Conservation (phyloP, 306 rosid species). For the Mimosa bimucronata region DNA sequence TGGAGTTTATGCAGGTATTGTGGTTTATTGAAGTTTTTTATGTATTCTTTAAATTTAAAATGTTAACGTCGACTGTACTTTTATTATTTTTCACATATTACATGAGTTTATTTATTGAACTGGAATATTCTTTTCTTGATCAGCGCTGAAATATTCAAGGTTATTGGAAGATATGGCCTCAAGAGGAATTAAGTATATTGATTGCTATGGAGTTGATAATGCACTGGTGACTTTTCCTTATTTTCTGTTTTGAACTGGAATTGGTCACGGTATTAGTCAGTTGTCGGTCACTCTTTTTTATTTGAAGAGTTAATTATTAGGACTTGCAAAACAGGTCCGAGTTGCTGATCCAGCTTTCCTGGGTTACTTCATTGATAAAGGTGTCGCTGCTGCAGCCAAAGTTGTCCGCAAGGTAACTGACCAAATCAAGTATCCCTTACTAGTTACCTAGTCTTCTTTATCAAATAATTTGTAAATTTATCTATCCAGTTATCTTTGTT, state of each 20-base stretch:
- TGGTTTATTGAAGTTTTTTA: slow-evolving; percentile 10
- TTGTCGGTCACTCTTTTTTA: slow-evolving; percentile 20
- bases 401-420: slow-evolving; percentile 92
- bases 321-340: slow-evolving; percentile 77
- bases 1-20: slow-evolving; percentile 88
- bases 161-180: slow-evolving; percentile 93
- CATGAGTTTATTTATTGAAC: slow-evolving; percentile 6
- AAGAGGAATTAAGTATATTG: slow-evolving; percentile 86
- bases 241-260: slow-evolving; percentile 32
- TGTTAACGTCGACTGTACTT: slow-evolving; percentile 29
- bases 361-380: slow-evolving; percentile 96
- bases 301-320: slow-evolving; percentile 41
- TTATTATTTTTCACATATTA: slow-evolving; percentile 21
- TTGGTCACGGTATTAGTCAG: slow-evolving; percentile 21
- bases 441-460: slow-evolving; percentile 2
- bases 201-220: slow-evolving; percentile 98
- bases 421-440: slow-evolving; percentile 24
- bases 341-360: slow-evolving; percentile 95
- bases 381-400: slow-evolving; percentile 93
- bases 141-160: slow-evolving; percentile 79
- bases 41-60: slow-evolving; percentile 23
- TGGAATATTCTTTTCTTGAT: slow-evolving; percentile 28
- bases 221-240: slow-evolving; percentile 67
- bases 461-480: slow-evolving; percentile 28
- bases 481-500: slow-evolving; percentile 7